Base-by-base conservation (phyloP, 2,329 filamentous ascomycete species). In the Trichophyton benhamiae region DNA sequence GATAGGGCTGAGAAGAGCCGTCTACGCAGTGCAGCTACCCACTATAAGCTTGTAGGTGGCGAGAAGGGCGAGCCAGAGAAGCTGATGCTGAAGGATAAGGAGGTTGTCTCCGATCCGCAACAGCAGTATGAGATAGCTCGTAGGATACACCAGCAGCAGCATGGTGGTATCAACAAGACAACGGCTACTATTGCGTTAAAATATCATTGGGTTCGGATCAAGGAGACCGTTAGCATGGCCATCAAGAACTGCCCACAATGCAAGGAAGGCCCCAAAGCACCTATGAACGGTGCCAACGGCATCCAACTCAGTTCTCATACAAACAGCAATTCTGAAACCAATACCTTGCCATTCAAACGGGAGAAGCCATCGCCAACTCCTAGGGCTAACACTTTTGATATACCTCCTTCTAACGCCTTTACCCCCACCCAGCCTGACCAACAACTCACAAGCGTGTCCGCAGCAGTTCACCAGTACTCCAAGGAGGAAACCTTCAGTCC, bases 181-280 rank as follows among this genome's bases (percentile, higher is more conserved):
- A 97, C 92, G 0, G 91, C 92, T 20, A 87, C 86, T 20, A 96
- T 99, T 69, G 90, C 92, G 9, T 89, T 96, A 71, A 88, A 87
- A 70, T 96, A 92, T 72, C 94, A 97, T 76, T 99, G 94, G 94
- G 91, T 95, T 57, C 84, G 92, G 64, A 97, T 97, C 77, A 99
- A 97, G 74, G 91, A 96, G 75, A 97, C 92, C 0, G 94, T 96
- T 64, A 94, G 88, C 72, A 86, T 92, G 72, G 91, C 96, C 68
- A 96, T 97, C 74, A 87, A 89, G 68, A 92, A 94, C 69, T 99
- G 94, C 74, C 77, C 82, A 6, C 87, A 95, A 71, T 97, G 92
- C 77, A 95, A 92, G 75, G 90, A 95, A 68, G 78, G 83, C 42
- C 81, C 84, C 64, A 88, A 88, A 72, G 77, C 80, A 36, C 77